Conservation (phyloP, 371 early-diverging fungal genomes). For the Synchytrium microbalum region DNA sequence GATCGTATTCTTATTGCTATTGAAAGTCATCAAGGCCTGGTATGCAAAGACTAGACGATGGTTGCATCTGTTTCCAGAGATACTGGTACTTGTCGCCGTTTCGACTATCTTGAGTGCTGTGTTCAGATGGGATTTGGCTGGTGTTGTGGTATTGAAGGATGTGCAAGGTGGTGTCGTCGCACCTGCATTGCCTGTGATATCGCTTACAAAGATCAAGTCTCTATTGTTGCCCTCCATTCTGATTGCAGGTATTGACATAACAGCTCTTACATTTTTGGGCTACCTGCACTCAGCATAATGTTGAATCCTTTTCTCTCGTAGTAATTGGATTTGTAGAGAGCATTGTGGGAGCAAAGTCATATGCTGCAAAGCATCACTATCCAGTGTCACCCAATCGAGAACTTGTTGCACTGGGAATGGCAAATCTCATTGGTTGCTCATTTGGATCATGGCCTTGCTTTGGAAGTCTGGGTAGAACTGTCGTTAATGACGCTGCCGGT, state of each 20-base stretch:
- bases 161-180: conserved; percentile 40
- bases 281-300: neutral
- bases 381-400: conserved; percentile 87
- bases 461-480: conserved; percentile 82
- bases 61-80: conserved; percentile 79
- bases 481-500: conserved; percentile 81
- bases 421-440: conserved; percentile 71
- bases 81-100: conserved; percentile 67
- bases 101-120: conserved; percentile 54
- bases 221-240: conserved; percentile 60
- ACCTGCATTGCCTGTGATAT: conserved; percentile 41
- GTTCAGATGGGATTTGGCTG: conserved; percentile 55
- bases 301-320: conserved; percentile 9
- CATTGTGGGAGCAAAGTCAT: conserved; percentile 82
- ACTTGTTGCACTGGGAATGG: conserved; percentile 81
- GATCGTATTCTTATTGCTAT: conserved; percentile 53
- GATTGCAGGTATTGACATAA: conserved; percentile 80
- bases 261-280: no score
- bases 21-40: conserved; percentile 51
- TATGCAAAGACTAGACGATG: conserved; percentile 35
- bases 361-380: conserved; percentile 78
- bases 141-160: conserved; percentile 64
- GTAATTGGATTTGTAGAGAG: conserved; percentile 91
- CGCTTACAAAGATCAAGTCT: conserved; percentile 52
- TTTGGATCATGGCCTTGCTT: conserved; percentile 84